Base-by-base conservation (phyloP, 768 basidiomycete species). In the Rhizopogon rudus region DNA sequence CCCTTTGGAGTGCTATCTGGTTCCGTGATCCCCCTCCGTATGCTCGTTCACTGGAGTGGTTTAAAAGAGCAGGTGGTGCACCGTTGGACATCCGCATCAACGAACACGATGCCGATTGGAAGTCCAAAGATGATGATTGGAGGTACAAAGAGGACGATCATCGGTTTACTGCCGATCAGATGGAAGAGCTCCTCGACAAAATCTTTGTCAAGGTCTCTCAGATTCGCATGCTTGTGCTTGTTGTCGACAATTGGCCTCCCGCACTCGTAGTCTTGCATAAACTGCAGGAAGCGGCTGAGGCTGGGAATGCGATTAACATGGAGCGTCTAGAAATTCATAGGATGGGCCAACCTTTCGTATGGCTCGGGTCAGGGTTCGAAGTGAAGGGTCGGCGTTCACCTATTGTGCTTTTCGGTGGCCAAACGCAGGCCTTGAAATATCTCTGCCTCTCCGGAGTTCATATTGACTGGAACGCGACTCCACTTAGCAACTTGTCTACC, bases 271-370 rank as follows among this genome's bases (percentile, higher is more conserved):
- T 82, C 51, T 66, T 88, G 55, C 74, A 81, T 51, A 77, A 73
- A 57, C 68, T 89, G 50, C 70, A 70, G 51, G 55, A 62, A 3
- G 70, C 73, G 2, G 74, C 72, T 7, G 60, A 59, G 29, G 56
- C 67, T 10, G 68, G 72, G 3, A 57, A 62, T 28, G 68, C 75
- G 16, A 72, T 80, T 57, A 71, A 68, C 40, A 64, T 91, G n/a
- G 77, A 84, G 58, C 81, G 81, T 29, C 70, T 89, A 59, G 87
- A 88, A 67, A 66, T 91, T 28, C 85, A 87, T 66, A 81, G 85
- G 33, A 70, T 72, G 13, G 82, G 81, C 5, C 56, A 67, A 29
- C 77, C 78, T 40, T 79, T 76, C 55, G 58, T 75, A 16, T 78
- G 78, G 70, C 60, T 75, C 22, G 80, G 79, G 9, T 67, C 68